Evolutionary conservation across 1,284 basidiomycete genomes (phyloP).

Genomic region (Calocybe gambosa): DNA sequence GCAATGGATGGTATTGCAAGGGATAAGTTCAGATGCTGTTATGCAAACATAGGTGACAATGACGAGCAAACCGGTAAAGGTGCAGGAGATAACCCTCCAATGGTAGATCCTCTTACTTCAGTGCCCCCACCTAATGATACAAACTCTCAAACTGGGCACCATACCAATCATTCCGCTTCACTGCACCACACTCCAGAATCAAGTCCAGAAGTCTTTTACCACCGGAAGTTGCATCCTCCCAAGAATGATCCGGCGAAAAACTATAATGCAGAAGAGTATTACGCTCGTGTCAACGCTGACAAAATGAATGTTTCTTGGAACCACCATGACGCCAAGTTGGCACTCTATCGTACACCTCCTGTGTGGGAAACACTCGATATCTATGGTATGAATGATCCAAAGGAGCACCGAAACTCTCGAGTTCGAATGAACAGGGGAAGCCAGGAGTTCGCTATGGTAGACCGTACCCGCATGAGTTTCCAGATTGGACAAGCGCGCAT

Average conservation of each 20-base stretch:
- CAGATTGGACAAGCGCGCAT: conserved; percentile 17
- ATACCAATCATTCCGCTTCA: background rate
- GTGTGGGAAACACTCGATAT: conserved; percentile 15
- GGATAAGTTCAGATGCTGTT: background rate
- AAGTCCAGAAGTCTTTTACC: conserved; percentile 10
- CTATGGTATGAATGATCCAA: conserved; percentile 1
- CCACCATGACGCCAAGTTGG: conserved; percentile 24
- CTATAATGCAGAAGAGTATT: conserved; percentile 14
- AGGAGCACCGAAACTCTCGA: background rate
- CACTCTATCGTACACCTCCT: conserved; percentile 35
- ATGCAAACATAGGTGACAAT: background rate
- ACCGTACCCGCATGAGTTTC: conserved; percentile 8
- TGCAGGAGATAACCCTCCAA: background rate
- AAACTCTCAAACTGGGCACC: background rate
- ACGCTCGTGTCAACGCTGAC: conserved; percentile 8
- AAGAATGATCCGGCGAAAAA: conserved; percentile 12
- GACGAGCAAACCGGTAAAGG: background rate
- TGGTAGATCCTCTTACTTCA: background rate
- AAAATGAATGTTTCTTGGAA: conserved; percentile 1
- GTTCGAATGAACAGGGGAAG: background rate
- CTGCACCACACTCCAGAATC: background rate
- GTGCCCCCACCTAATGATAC: conserved; percentile 14
- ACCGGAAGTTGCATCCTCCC: background rate
- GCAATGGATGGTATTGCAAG: background rate
- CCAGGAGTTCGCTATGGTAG: background rate